Conservation (phyloP, 192 early-diverging fungal genomes). For the Gaertneriomyces semiglobifer region DNA sequence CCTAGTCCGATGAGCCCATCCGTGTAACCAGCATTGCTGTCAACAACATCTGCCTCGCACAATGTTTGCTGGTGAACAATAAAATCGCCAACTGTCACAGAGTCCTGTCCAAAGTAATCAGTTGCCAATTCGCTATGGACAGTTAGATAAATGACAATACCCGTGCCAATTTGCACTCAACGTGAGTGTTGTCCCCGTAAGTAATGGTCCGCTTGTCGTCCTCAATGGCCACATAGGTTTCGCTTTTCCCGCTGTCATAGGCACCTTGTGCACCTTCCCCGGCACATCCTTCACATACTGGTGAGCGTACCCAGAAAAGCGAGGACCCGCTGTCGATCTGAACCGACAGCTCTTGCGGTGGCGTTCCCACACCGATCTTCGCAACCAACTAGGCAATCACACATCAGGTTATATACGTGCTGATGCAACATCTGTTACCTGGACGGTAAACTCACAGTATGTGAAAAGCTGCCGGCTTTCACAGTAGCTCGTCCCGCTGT, state of each 20-base stretch:
- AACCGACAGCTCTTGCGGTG: constrained; percentile 4
- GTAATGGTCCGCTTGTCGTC: neutral
- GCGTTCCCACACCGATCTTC: constrained; percentile 7
- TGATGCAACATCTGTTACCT: too few species aligned
- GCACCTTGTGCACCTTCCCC: neutral
- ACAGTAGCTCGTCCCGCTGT: too few species aligned
- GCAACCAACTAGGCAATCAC: neutral
- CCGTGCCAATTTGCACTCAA: neutral
- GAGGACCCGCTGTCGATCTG: constrained; percentile 7
- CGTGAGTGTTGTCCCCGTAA: neutral
- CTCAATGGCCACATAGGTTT: neutral
- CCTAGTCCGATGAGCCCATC: neutral
- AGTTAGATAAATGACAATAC: neutral
- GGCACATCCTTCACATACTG: neutral
- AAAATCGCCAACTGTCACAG: neutral
- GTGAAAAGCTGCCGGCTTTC: too few species aligned
- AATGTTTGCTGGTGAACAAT: neutral
- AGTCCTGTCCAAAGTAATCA: neutral
- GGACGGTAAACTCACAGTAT: too few species aligned
- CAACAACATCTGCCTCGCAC: neutral
- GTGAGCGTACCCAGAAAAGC: neutral
- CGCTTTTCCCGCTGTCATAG: neutral
- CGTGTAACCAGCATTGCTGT: neutral
- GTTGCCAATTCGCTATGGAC: neutral
- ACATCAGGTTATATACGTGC: neutral